Conservation (phyloP, 352 stramenopile species). For the Phytophthora cactorum region DNA sequence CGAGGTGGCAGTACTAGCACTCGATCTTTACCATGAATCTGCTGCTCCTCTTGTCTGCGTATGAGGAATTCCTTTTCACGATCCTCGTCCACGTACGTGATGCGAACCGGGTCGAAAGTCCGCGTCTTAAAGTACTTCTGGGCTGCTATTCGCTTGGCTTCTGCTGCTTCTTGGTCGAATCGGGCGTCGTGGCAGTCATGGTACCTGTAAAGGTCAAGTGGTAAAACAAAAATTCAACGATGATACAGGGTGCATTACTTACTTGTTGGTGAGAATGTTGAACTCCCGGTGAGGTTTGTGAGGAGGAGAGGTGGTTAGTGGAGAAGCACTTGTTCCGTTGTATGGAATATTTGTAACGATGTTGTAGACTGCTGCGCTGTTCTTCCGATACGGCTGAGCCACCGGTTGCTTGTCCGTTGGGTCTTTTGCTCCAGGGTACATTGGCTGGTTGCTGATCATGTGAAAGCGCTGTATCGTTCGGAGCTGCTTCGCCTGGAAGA, state of each 20-base stretch:
- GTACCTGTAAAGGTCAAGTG: constrained; percentile 37
- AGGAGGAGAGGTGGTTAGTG: constrained; percentile 24
- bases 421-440: constrained; percentile 56
- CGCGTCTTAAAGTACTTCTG: constrained; percentile 75
- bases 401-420: constrained; percentile 45
- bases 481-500: constrained; percentile 59
- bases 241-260: constrained; percentile 12
- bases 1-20: constrained; percentile 56
- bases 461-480: constrained; percentile 68
- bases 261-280: constrained; percentile 85
- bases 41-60: constrained; percentile 44
- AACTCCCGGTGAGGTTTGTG: constrained; percentile 61
- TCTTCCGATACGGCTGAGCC: constrained; percentile 43
- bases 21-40: constrained; percentile 61
- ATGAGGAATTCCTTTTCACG: constrained; percentile 61
- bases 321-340: constrained; percentile 8
- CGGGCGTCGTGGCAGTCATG: constrained; percentile 60
- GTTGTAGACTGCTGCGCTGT: constrained; percentile 54
- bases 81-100: constrained; percentile 60
- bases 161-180: constrained; percentile 37
- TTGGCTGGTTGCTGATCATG: constrained; percentile 67
- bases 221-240: constrained; percentile 4
- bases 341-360: constrained; percentile 67
- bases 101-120: constrained; percentile 67
- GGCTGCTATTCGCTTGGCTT: constrained; percentile 57